A percentile compares a stretch with the other conserved stretches of the same genome.
Evolutionary conservation across 257 asterid species (phyloP).

Genomic region (Penstemon davidsonii): DNA sequence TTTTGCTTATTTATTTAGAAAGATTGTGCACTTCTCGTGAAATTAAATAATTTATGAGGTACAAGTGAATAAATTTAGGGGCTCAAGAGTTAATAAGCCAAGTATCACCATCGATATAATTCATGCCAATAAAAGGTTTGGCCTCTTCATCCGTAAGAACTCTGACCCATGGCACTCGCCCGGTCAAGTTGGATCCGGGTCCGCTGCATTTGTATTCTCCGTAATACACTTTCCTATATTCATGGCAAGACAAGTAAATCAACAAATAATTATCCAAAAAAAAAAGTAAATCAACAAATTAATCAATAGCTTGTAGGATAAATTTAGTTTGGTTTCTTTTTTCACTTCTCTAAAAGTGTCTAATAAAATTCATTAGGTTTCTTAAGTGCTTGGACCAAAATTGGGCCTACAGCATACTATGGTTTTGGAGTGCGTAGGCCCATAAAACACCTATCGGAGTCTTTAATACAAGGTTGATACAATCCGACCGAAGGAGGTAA

Average conservation of each 20-base stretch:
- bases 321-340: too few species aligned
- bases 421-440: too few species aligned
- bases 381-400: too few species aligned
- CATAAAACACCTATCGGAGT: too few species aligned
- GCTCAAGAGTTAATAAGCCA: constrained; percentile 44
- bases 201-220: constrained; percentile 63
- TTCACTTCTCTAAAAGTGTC: too few species aligned
- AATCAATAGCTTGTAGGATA: too few species aligned
- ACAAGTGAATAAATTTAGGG: not conserved
- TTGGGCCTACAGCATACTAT: too few species aligned
- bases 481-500: too few species aligned
- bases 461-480: too few species aligned
- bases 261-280: not conserved
- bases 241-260: not conserved
- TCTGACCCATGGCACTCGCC: constrained; percentile 51
- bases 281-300: not conserved
- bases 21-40: too few species aligned
- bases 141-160: constrained; percentile 50
- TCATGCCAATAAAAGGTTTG: constrained; percentile 48
- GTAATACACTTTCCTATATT: constrained; percentile 45
- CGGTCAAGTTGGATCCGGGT: constrained; percentile 46
- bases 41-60: not conserved
- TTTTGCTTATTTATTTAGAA: too few species aligned
- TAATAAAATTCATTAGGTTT: too few species aligned
- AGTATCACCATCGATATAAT: constrained; percentile 45